Percentiles rank a stretch among this genome's conserved stretches.
These are phyloP conservation scores for Apophysomyces elegans DNA, from an alignment of 371 early-diverging fungal genomes.

Conservation along the genomic window DNA sequence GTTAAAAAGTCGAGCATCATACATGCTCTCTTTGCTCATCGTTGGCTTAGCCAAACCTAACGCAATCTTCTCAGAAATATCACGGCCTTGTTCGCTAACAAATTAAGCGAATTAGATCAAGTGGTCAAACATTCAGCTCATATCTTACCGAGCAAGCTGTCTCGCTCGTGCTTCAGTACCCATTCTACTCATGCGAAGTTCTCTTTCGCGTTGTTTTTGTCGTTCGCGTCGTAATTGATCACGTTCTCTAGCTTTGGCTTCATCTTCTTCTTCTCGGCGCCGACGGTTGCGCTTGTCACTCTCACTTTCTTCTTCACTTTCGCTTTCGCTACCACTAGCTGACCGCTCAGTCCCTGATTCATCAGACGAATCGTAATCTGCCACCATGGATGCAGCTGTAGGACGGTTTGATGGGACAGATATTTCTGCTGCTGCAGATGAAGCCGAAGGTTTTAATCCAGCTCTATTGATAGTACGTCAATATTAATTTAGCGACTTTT, in stretches of 20 bases:
- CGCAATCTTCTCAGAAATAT: slow-evolving; percentile 98
- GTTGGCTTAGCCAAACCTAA: slow-evolving; percentile 94
- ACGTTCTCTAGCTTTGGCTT: slow-evolving; percentile 73
- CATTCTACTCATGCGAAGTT: slow-evolving; percentile 89
- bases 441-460: slow-evolving; percentile 40
- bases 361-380: slow-evolving; percentile 52
- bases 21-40: slow-evolving; percentile 86
- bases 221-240: slow-evolving; percentile 88
- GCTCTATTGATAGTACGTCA: slow-evolving; percentile 24
- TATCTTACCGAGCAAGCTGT: slow-evolving; percentile 67
- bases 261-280: slow-evolving; percentile 49
- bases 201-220: slow-evolving; percentile 86
- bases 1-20: slow-evolving; percentile 93
- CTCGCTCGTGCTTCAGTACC: slow-evolving; percentile 88
- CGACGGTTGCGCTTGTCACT: slow-evolving; percentile 15
- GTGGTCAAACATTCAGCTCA: not conserved
- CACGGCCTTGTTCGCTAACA: slow-evolving; percentile 74
- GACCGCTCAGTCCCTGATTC: slow-evolving; percentile 49
- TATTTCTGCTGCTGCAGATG: slow-evolving; percentile 21
- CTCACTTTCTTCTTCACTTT: slow-evolving; percentile 28
- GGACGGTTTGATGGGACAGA: slow-evolving; percentile 38
- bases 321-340: slow-evolving; percentile 24
- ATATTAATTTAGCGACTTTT: too few relatives aligned
- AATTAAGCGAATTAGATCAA: not conserved
- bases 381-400: slow-evolving; percentile 49